Conservation (phyloP, 1,284 basidiomycete species). For the Heliocybe sulcata region DNA sequence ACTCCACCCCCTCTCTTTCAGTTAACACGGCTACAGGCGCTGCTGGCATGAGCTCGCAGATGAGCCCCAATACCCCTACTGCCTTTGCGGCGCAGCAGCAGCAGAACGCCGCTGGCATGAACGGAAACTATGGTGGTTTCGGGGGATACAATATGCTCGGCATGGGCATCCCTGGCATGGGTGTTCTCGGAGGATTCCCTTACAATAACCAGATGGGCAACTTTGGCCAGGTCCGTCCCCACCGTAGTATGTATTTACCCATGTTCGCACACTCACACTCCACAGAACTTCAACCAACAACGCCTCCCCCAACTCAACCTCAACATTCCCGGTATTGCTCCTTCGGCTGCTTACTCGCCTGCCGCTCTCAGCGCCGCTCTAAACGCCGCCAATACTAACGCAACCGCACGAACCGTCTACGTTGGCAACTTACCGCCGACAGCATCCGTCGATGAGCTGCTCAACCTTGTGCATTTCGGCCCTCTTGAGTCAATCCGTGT, state of each 20-base stretch:
- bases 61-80: conserved; percentile 57
- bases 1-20: conserved; percentile 62
- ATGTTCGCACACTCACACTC: conserved; percentile 3
- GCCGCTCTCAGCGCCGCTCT: conserved; percentile 60
- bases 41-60: conserved; percentile 46
- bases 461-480: conserved; percentile 97
- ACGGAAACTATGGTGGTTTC: conserved; percentile 45
- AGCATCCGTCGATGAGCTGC: conserved; percentile 94
- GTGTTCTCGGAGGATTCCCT: conserved; percentile 41
- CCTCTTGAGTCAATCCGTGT: conserved; percentile 94
- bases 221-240: conserved; percentile 50
- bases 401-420: conserved; percentile 88
- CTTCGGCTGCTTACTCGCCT: conserved; percentile 63
- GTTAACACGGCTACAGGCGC: conserved; percentile 56
- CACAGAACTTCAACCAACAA: conserved; percentile 30
- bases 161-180: conserved; percentile 53
- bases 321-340: conserved; percentile 37
- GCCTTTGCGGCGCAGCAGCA: conserved; percentile 27
- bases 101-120: conserved; percentile 20
- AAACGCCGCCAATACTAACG: conserved; percentile 47
- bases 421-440: conserved; percentile 95
- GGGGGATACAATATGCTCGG: conserved; percentile 69
- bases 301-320: conserved; percentile 62
- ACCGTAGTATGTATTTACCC: conserved; percentile 9
- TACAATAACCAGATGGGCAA: conserved; percentile 62